A percentile compares a stretch with the other conserved stretches of the same genome.
Conservation (phyloP, 1,284 basidiomycete genomes). For the Puccinia polysora region DNA sequence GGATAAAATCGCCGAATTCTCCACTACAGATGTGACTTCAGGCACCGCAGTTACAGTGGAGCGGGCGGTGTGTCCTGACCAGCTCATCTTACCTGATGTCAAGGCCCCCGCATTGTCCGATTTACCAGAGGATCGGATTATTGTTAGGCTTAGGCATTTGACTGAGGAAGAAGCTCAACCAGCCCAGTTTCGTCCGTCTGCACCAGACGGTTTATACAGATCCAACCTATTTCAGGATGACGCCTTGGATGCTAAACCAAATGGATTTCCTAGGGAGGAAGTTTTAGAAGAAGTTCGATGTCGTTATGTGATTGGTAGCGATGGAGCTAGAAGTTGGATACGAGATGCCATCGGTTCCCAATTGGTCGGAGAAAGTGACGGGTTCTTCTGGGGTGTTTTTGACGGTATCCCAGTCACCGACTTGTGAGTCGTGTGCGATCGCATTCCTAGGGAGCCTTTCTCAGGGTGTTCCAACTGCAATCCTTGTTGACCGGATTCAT, state of each 20-base stretch:
- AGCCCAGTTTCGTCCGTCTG: slow-evolving; percentile 37
- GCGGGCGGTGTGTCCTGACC: slow-evolving; percentile 38
- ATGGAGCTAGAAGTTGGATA: slow-evolving; percentile 75
- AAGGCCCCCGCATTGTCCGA: slow-evolving; percentile 36
- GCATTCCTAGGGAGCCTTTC: no score
- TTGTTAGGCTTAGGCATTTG: slow-evolving; percentile 49
- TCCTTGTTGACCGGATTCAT: slow-evolving; percentile 18
- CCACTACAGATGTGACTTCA: neutral
- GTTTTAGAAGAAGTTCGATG: slow-evolving; percentile 31
- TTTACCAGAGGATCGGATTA: slow-evolving; percentile 29
- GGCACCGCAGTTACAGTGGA: slow-evolving; percentile 19
- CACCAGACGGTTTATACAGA: slow-evolving; percentile 42
- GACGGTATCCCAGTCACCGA: slow-evolving; percentile 41
- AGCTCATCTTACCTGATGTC: slow-evolving; percentile 25
- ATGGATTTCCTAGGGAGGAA: slow-evolving; percentile 31
- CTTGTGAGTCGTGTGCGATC: slow-evolving; percentile 39
- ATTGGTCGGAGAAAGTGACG: slow-evolving; percentile 64
- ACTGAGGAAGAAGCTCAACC: slow-evolving; percentile 51
- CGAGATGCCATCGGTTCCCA: slow-evolving; percentile 63
- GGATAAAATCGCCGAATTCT: slow-evolving; percentile 41
- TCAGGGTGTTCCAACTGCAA: neutral
- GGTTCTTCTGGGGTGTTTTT: slow-evolving; percentile 43
- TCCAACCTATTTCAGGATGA: slow-evolving; percentile 44
- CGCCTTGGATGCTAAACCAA: slow-evolving; percentile 28
- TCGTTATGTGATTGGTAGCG: slow-evolving; percentile 61